Evolutionary conservation across 2,329 filamentous ascomycete species (phyloP).

Genomic region (Penicillium polonicum): DNA sequence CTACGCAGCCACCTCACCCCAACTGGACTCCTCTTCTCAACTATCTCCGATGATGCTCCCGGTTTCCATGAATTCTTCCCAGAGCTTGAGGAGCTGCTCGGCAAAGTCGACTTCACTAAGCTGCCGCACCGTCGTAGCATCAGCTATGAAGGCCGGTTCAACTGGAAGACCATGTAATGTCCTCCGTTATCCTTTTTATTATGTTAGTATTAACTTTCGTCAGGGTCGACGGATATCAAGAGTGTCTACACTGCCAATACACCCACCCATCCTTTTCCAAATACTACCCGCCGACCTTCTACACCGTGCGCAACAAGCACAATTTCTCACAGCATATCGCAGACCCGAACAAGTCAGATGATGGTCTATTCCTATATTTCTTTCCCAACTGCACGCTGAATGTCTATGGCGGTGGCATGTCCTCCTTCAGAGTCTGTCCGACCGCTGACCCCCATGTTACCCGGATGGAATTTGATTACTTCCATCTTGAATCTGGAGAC

Average conservation of each 20-base stretch:
- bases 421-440: constrained; percentile 56
- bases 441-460: constrained; percentile 50
- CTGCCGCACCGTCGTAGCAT: constrained; percentile 54
- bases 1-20: constrained; percentile 47
- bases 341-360: constrained; percentile 52
- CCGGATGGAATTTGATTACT: constrained; percentile 61
- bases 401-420: constrained; percentile 60
- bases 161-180: constrained; percentile 58
- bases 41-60: constrained; percentile 50
- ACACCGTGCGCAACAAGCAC: constrained; percentile 54
- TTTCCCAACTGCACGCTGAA: constrained; percentile 59
- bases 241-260: constrained; percentile 60
- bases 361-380: constrained; percentile 59
- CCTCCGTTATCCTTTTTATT: not conserved
- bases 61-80: constrained; percentile 56
- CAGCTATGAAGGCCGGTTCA: constrained; percentile 57
- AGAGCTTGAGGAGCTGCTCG: constrained; percentile 50
- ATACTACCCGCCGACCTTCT: constrained; percentile 56
- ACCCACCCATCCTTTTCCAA: constrained; percentile 58
- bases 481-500: constrained; percentile 51
- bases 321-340: constrained; percentile 59
- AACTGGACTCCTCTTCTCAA: constrained; percentile 55
- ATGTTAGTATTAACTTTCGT: not conserved
- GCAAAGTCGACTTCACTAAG: constrained; percentile 54
- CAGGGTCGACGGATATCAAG: constrained; percentile 58